These are phyloP conservation scores for Papiliotrema laurentii DNA, from an alignment of 1,284 basidiomycete species.

Conservation along the genomic window DNA sequence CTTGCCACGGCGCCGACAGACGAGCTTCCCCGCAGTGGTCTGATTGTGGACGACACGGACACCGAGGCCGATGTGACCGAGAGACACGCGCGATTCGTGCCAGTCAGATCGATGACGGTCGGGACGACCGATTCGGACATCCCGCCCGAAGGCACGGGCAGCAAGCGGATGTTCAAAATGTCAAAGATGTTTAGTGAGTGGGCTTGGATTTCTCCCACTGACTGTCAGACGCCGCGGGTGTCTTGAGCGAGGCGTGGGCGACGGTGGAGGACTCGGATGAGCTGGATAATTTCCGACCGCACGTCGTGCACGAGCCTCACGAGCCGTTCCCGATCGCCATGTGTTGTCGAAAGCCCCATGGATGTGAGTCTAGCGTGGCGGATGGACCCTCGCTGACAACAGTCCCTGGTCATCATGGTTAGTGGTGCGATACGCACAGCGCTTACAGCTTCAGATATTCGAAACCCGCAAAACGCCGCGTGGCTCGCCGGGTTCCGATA, in stretches of 20 bases:
- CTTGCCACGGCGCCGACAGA: too few species aligned
- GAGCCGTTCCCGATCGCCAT: conserved; percentile 67
- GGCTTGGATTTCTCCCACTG: background rate
- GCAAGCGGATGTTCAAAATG: conserved; percentile 43
- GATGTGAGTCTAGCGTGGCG: conserved; percentile 45
- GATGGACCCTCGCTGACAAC: background rate
- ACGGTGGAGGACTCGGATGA: conserved; percentile 52
- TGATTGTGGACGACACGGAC: background rate
- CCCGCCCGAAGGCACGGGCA: conserved; percentile 35
- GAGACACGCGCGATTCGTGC: too few species aligned
- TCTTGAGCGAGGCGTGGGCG: conserved; percentile 49
- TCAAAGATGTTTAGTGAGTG: conserved; percentile 45
- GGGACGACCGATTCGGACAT: conserved; percentile 15
- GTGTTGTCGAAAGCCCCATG: conserved; percentile 65
- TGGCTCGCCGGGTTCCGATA: conserved; percentile 69
- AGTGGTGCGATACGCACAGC: too few species aligned
- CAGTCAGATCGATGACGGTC: background rate
- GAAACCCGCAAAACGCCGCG: conserved; percentile 67
- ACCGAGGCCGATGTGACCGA: background rate
- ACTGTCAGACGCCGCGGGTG: conserved; percentile 46
- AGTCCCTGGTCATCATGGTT: conserved; percentile 46
- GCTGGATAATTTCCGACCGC: conserved; percentile 53
- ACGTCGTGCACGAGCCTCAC: conserved; percentile 58
- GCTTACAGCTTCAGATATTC: conserved; percentile 51
- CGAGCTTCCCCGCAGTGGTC: background rate